Evolutionary conservation across 495 filamentous ascomycete genomes (phyloP), one percentile per base, ranked within the genome.

Genomic region (Penicillium steckii): DNA sequence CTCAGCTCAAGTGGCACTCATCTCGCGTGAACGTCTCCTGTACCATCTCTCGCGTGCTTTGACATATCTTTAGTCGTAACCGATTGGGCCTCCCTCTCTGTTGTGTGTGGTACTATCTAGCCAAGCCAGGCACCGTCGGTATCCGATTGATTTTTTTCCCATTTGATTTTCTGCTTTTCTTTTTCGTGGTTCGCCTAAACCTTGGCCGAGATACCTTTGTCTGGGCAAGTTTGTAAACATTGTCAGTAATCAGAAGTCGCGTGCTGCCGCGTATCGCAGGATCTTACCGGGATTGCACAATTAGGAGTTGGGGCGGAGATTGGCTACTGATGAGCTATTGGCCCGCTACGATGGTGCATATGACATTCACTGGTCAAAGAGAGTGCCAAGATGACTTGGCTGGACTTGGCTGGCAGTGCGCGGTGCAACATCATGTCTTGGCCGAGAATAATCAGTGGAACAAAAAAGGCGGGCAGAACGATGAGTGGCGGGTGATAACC

Each of bases 391-490:
- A 13, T 3, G 27, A 33, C 51, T 47, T 48, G 43, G 19, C 29
- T 24, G 12, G 24, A 30, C 48, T 56, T 61, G 61, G 52, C 55
- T 50, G 52, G 55, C 37, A 59, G 37, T 42, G 25, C 46, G 21
- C 42, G 55, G 40, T 61, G 61, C 58, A 61, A 56, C 55, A 38
- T 48, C 26, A 52, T 3, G 15, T 45, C 56, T 57, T 57, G 54
- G 48, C 54, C 33, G 24, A 8, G 27, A 24, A 30, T 49, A 27
- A 32, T 26, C 8, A 17, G 9, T 46, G 41, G 45, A 46, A 10
- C 42, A 56, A 46, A 48, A 19, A 27, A 56, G 50, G 48, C 53
- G 53, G 53, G 53, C 48, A 55, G 45, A 4, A 2, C 15, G 17
- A 19, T 49, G 40, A 49, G 15, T 55, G 45, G 52, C 35, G 44